A percentile compares a stretch with the other conserved stretches of the same genome.
Evolutionary conservation across 2,329 filamentous ascomycete species (phyloP).

Genomic region (Talaromyces sp.): DNA sequence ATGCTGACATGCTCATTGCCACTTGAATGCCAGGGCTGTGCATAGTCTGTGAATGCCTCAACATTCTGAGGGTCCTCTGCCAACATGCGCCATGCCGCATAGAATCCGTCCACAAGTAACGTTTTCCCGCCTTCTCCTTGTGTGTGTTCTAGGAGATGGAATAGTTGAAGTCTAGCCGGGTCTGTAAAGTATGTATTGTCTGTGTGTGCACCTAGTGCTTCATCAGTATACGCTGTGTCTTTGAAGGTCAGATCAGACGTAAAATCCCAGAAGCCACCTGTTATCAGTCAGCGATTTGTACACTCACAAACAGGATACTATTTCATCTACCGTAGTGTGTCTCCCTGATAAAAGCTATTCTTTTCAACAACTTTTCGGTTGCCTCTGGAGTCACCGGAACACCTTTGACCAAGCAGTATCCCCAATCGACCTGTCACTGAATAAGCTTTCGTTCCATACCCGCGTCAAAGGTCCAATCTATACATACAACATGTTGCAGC

Average conservation of each 20-base stretch:
- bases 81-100: constrained; percentile 63
- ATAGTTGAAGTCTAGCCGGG: constrained; percentile 84
- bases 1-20: constrained; percentile 84
- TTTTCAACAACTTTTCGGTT: constrained; percentile 72
- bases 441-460: not conserved
- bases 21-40: constrained; percentile 76
- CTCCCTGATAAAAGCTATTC: constrained; percentile 80
- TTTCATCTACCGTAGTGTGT: constrained; percentile 78
- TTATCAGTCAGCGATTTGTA: constrained; percentile 14
- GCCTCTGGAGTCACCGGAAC: constrained; percentile 68
- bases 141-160: constrained; percentile 84
- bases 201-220: constrained; percentile 80
- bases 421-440: constrained; percentile 59
- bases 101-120: constrained; percentile 82
- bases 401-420: constrained; percentile 73
- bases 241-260: constrained; percentile 82
- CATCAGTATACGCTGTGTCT: constrained; percentile 87
- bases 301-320: not conserved
- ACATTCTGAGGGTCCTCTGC: constrained; percentile 58
- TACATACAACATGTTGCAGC: constrained; percentile 59
- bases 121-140: constrained; percentile 66
- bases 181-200: constrained; percentile 97
- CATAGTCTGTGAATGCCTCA: constrained; percentile 54
- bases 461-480: not conserved
- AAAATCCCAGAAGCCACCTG: constrained; percentile 76